These are phyloP conservation scores for Royoungia palumana DNA, from an alignment of 768 basidiomycete genomes.

Conservation along the genomic window DNA sequence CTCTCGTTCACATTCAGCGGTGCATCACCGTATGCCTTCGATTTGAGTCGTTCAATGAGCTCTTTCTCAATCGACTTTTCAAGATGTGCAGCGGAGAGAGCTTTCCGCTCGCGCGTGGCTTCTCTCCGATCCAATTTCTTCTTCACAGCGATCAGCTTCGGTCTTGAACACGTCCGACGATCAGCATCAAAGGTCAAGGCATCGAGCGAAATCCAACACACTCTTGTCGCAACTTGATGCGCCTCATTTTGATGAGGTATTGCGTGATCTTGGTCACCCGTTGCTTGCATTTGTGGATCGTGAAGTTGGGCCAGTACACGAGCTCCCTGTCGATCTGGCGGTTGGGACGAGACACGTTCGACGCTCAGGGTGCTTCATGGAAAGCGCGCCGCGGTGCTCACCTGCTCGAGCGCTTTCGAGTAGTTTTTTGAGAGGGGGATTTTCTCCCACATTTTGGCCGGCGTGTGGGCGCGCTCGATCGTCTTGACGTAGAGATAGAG, in stretches of 20 bases:
- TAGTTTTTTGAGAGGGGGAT: conserved; percentile 93
- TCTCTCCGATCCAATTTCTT: conserved; percentile 96
- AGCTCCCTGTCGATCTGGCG: conserved; percentile 89
- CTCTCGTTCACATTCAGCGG: conserved; percentile 97
- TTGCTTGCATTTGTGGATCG: conserved; percentile 99
- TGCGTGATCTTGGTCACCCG: conserved; percentile 98
- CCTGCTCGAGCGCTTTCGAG: conserved; percentile 92
- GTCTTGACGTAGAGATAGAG: conserved; percentile 97
- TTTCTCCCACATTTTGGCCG: conserved; percentile 97
- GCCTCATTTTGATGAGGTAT: conserved; percentile 97
- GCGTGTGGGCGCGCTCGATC: conserved; percentile 94
- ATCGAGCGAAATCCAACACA: conserved; percentile 36
- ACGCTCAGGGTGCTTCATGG: neutral
- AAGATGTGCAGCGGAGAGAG: conserved; percentile 90
- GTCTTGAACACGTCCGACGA: conserved; percentile 43
- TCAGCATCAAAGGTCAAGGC: neutral
- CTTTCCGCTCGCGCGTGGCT: conserved; percentile 90
- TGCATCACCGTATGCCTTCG: conserved; percentile 95
- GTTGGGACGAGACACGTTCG: neutral
- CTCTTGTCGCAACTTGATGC: conserved; percentile 83
- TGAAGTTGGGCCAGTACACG: conserved; percentile 98
- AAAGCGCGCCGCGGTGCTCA: conserved; percentile 29
- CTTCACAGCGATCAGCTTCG: conserved; percentile 91
- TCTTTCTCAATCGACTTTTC: conserved; percentile 96
- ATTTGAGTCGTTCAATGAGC: conserved; percentile 90